Conservation (phyloP, 2,329 filamentous ascomycete genomes). For the Colletotrichum tropicicola region DNA sequence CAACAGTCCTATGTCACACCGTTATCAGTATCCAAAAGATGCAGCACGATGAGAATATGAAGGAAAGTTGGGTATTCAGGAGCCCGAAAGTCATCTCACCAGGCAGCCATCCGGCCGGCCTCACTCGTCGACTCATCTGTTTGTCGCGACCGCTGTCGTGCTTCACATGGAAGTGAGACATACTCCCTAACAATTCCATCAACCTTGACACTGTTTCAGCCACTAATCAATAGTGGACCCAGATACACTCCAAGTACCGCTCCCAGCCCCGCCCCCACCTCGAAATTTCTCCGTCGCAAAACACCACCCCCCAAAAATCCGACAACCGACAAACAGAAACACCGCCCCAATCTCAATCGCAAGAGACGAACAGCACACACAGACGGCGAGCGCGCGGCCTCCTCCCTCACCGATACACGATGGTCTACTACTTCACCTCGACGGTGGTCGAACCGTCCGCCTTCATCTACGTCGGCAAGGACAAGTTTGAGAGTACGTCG, state of each 20-base stretch:
- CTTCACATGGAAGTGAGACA: background rate
- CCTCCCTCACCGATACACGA: too few relatives aligned
- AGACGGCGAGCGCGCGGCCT: background rate
- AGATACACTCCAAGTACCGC: background rate
- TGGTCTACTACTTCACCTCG: slow-evolving; percentile 98
- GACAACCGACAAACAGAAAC: background rate
- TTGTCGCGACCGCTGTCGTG: background rate
- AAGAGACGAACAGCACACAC: background rate
- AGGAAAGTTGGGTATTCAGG: too few relatives aligned
- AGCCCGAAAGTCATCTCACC: fast-evolving
- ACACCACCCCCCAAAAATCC: background rate
- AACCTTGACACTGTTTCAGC: background rate
- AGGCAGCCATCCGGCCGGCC: background rate
- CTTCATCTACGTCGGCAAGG: slow-evolving; percentile 96
- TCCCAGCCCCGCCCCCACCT: slow-evolving; percentile 17
- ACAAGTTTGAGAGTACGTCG: slow-evolving; percentile 94
- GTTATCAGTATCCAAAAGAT: too few relatives aligned
- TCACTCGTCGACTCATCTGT: background rate
- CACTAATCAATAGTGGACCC: too few relatives aligned
- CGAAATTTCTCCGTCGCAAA: slow-evolving; percentile 27
- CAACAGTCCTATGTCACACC: too few relatives aligned
- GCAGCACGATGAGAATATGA: too few relatives aligned
- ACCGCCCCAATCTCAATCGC: background rate
- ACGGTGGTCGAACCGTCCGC: slow-evolving; percentile 83
- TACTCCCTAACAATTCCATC: background rate